These are phyloP conservation scores for Arthroderma sp. DNA, from an alignment of 2,329 filamentous ascomycete genomes.

Conservation along the genomic window DNA sequence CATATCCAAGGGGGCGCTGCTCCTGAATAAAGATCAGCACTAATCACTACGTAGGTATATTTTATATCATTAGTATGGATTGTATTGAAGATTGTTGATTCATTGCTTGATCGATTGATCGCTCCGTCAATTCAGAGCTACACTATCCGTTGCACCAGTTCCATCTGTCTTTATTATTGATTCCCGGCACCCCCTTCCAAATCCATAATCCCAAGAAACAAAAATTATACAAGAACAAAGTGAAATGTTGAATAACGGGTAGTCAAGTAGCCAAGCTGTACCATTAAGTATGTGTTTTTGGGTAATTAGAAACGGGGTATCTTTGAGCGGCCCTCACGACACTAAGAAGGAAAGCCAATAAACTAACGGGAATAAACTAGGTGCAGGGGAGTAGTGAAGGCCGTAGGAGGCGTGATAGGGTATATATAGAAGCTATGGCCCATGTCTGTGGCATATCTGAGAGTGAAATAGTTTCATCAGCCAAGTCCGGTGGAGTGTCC, in stretches of 20 bases:
- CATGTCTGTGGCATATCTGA: neutral
- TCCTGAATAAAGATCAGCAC: neutral
- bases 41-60: too few species aligned
- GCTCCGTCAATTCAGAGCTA: neutral
- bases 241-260: neutral
- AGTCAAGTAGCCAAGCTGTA: neutral
- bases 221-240: neutral
- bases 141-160: neutral
- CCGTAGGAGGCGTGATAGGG: neutral
- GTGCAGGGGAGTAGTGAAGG: neutral
- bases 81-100: neutral
- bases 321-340: neutral
- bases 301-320: neutral
- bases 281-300: neutral
- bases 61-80: neutral
- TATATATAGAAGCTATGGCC: neutral
- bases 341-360: neutral
- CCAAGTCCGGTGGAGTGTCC: constrained; percentile 1
- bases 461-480: neutral
- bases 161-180: neutral
- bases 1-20: too few species aligned
- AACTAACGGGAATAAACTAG: neutral
- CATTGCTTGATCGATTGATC: neutral
- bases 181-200: neutral
- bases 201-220: neutral